Base-by-base conservation (phyloP, 2,329 filamentous ascomycete species). In the Cladosporium phlei region DNA sequence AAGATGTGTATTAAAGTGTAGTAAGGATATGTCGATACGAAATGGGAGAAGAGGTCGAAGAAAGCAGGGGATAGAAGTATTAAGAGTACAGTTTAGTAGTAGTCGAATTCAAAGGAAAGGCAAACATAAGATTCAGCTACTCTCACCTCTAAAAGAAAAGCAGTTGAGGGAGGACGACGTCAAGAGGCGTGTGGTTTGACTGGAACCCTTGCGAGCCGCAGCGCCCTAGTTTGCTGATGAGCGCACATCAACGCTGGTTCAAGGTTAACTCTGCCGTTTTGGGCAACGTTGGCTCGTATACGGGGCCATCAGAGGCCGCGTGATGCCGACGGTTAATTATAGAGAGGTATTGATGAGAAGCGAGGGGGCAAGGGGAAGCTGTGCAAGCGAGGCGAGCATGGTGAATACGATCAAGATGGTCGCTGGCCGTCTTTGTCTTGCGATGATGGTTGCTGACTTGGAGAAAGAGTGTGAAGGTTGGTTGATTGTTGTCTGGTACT, bases 251-350 rank as follows among this genome's bases (percentile, higher is more conserved):
- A 17, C 37, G 14, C 17, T 37, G 42, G 16, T 39, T 28, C 42
- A 22, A 21, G 42, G 32, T 35, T 45, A 28, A 29, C 22, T 45
- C 42, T 45, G 24, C 42, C 42, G 29, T 8, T 25, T 37, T 17
- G 24, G 42, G 42, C 11, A 45, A 45, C 32, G 30, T 27, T 45
- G 12, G 42, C 24, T 45, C 42, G 42, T 45, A 45, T 45, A 37
- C 32, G 42, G 42, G 34, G 24, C 42, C 24, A 34, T 32, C 24
- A 12, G 29, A 12, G 42, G 42, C 42, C 42, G 42, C 42, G 42
- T 45, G 42, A 45, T 45, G 42, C 32, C 42, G 42, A 28, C 20
- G 19, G 39, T 35, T 45, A 45, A 45, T 28, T 16, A 45, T 45
- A 45, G 42, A 35, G 37, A 20, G n/a, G 25, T n/a, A n/a, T n/a